Evolutionary conservation across 1,139 yeast species (phyloP), one percentile per base, ranked within the genome.

Genomic region (Yamadazyma friedrichii): DNA sequence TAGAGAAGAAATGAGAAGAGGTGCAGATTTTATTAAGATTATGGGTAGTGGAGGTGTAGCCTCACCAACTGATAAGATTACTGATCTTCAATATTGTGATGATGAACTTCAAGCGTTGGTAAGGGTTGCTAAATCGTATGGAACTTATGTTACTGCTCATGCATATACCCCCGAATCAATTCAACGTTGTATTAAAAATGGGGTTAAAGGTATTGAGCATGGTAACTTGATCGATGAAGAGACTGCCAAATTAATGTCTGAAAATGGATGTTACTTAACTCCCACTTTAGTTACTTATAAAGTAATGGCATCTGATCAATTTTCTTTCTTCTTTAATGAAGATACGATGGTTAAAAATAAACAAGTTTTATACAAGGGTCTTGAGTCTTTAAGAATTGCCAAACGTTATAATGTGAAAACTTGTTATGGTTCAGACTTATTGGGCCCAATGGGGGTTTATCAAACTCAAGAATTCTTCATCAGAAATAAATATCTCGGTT

Each of bases 121-220:
- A n/a, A 41, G 45, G 31, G 58, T 55, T 25, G 59, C 61, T 1
- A 37, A 50, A 10, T 41, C 51, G 15, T 54, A 54, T 33, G 54
- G 51, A 13, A 52, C 60, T 6, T 54, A 47, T 44, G 59, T 54
- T 20, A 55, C 60, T 31, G 58, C 59, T 6, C 60, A 56, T 41
- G 53, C 56, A 11, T 56, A 56, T 37, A 55, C 60, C 4, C 51
- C 58, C 3, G 42, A 42, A 15, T 43, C 54, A 5, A 56, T 56
- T 17, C 44, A 46, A 35, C 50, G 47, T 16, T 54, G 59, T 41
- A 41, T 56, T 15, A 42, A 44, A 9, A 50, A 49, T 42, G 61
- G 61, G 6, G 55, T 52, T 6, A 51, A 42, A 31, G 61, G 61
- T 15, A 53, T 56, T 37, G 61, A 56, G 39, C 61, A 56, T 38